Evolutionary conservation across 371 early-diverging fungal species (phyloP).

Genomic region (Syncephalastrum monosporum): DNA sequence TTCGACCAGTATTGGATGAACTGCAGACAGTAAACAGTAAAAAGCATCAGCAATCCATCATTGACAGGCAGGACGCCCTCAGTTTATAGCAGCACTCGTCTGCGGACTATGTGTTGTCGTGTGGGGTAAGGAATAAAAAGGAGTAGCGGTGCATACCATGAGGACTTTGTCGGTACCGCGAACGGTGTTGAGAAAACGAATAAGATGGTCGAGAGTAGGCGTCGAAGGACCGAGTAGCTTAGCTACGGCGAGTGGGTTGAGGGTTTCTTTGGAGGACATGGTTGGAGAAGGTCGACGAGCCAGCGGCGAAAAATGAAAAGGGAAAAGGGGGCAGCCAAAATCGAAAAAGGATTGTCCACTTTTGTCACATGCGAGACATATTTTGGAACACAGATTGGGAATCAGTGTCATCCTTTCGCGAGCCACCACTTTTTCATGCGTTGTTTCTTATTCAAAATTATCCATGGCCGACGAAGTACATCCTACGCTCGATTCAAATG

Average conservation of each 20-base stretch:
- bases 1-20: conserved; percentile 90
- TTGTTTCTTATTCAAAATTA: no score
- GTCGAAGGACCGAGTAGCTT: conserved; percentile 46
- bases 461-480: neutral
- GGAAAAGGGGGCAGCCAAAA: neutral
- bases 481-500: neutral
- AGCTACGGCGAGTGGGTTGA: conserved; percentile 46
- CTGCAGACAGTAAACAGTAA: conserved; percentile 37
- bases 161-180: conserved; percentile 93
- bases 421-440: no score
- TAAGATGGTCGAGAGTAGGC: conserved; percentile 69
- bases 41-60: neutral
- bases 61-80: neutral
- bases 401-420: no score
- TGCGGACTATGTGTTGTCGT: no score
- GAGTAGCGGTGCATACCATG: conserved; percentile 65
- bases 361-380: no score
- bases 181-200: conserved; percentile 71
- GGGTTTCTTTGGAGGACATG: conserved; percentile 7
- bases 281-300: neutral
- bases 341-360: neutral
- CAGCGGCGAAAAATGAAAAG: conserved; percentile 3
- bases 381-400: no score
- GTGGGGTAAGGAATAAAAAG: no score
- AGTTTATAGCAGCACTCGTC: no score